phyloP scores from a whole-genome alignment of 78 protist species.

The Isochrysis galbana region DNA sequence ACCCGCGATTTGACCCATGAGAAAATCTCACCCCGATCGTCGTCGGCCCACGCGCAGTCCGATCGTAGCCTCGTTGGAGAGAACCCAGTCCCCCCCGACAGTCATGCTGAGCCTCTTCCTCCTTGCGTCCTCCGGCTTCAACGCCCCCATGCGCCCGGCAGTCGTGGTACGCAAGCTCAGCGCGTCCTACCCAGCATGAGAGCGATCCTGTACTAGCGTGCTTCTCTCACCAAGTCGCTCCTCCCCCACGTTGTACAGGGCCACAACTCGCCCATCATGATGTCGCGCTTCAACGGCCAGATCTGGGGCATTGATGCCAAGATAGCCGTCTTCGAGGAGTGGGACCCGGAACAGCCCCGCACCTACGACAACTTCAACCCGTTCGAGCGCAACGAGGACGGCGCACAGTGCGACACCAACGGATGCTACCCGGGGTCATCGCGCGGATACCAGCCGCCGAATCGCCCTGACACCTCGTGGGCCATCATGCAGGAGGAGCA shows the following conservation, averaged over 20 bases:
- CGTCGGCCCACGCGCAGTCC: too few relatives aligned
- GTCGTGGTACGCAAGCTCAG: neutral
- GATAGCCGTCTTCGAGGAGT: neutral
- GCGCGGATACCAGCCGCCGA: neutral
- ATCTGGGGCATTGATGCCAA: neutral
- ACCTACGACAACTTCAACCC: neutral
- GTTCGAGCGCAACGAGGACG: neutral
- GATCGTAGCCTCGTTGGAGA: too few relatives aligned
- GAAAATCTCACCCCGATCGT: too few relatives aligned
- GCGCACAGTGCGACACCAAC: neutral
- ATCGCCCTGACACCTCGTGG: neutral
- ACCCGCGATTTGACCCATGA: too few relatives aligned
- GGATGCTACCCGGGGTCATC: neutral
- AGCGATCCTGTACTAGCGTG: neutral
- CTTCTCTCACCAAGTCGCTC: neutral
- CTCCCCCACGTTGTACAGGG: neutral
- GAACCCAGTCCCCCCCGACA: too few relatives aligned
- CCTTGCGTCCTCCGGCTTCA: neutral
- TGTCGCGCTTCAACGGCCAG: neutral
- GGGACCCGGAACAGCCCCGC: neutral
- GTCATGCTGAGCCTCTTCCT: neutral
- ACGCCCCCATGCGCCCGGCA: neutral
- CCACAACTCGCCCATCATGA: neutral
- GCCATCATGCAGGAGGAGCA: neutral
- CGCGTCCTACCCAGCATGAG: neutral